Evolutionary conservation across 140 eudicot species (phyloP).

Genomic region (Ambrosia hybrid): DNA sequence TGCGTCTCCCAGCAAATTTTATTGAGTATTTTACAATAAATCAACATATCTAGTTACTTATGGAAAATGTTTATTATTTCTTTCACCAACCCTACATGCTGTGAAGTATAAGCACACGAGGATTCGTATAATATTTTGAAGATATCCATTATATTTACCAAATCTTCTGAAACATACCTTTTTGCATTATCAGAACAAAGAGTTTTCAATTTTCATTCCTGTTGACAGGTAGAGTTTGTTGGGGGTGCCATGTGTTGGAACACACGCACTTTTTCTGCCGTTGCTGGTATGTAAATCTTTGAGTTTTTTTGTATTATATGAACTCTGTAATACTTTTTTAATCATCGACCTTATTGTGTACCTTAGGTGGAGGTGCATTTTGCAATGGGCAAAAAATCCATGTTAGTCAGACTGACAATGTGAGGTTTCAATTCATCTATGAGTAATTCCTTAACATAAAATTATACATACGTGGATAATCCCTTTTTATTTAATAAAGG

Average conservation of each 20-base stretch:
- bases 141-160: background rate
- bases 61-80: background rate
- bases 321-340: constrained; percentile 5
- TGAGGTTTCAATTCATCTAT: constrained; percentile 33
- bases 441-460: background rate
- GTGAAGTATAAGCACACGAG: background rate
- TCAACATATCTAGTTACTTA: background rate
- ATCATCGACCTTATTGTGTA: background rate
- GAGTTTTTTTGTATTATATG: background rate
- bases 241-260: constrained; percentile 98
- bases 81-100: background rate
- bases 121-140: background rate
- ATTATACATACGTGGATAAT: no score
- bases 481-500: background rate
- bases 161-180: background rate
- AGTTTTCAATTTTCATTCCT: constrained; percentile 16
- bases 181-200: background rate
- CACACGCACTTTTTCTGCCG: constrained; percentile 92
- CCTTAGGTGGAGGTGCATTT: constrained; percentile 91
- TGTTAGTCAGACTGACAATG: constrained; percentile 87
- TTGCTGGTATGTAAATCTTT: constrained; percentile 64
- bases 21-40: background rate
- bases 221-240: constrained; percentile 90
- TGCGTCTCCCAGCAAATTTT: background rate
- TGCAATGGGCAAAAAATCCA: constrained; percentile 83